phyloP scores from a whole-genome alignment of 768 basidiomycete species.

The Sistotremastrum suecicum region DNA sequence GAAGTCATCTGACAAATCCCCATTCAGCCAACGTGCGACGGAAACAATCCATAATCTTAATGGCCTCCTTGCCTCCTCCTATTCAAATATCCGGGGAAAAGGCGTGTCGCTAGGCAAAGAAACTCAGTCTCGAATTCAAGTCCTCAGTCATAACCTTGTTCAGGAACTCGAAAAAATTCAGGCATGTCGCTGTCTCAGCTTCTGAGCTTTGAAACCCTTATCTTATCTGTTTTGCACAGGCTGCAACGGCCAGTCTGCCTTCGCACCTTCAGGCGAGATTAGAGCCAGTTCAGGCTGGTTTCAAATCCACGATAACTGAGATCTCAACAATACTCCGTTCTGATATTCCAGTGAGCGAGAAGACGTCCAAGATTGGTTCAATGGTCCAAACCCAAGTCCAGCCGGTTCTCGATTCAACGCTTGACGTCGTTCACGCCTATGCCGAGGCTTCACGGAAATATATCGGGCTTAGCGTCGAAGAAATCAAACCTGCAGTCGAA shows the following conservation, averaged over 20 bases:
- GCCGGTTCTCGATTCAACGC: slow-evolving; percentile 36
- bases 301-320: slow-evolving; percentile 38
- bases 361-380: slow-evolving; percentile 37
- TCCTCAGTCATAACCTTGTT: slow-evolving; percentile 53
- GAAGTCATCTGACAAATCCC: slow-evolving; percentile 3
- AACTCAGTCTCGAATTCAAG: slow-evolving; percentile 42
- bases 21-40: slow-evolving; percentile 47
- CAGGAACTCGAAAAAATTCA: slow-evolving; percentile 49
- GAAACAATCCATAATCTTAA: slow-evolving; percentile 54
- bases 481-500: too few relatives aligned
- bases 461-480: too few relatives aligned
- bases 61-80: slow-evolving; percentile 40
- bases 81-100: slow-evolving; percentile 19
- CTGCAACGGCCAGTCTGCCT: slow-evolving; percentile 38
- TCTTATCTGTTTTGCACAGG: slow-evolving; percentile 17
- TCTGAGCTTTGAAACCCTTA: not conserved
- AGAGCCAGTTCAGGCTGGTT: slow-evolving; percentile 41
- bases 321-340: slow-evolving; percentile 34
- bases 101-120: slow-evolving; percentile 6
- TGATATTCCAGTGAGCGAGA: slow-evolving; percentile 47
- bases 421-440: too few relatives aligned
- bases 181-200: slow-evolving; percentile 10
- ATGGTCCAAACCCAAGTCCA: slow-evolving; percentile 48
- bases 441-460: too few relatives aligned
- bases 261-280: slow-evolving; percentile 43